Evolutionary conservation across 2,329 filamentous ascomycete genomes (phyloP).

Genomic region (Aureobasidium sp.): DNA sequence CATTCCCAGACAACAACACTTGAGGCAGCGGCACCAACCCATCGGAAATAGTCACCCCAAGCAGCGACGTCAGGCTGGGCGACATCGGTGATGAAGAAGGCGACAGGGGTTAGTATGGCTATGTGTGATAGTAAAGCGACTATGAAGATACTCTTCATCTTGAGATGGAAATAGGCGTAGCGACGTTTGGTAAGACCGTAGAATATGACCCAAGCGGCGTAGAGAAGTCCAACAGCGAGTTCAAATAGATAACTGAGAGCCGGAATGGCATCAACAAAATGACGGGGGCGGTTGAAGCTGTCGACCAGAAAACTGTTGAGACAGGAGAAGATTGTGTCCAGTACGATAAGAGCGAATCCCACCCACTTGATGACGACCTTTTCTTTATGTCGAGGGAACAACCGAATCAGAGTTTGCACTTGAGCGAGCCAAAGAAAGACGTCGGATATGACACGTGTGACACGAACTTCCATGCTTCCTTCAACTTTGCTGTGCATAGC

Average conservation of each 20-base stretch:
- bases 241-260: slow-evolving; percentile 88
- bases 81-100: slow-evolving; percentile 90
- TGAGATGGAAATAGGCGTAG: slow-evolving; percentile 81
- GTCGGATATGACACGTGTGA: slow-evolving; percentile 87
- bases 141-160: slow-evolving; percentile 82
- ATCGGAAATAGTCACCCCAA: slow-evolving; percentile 92
- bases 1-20: slow-evolving; percentile 97
- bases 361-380: slow-evolving; percentile 99
- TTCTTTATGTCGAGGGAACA: slow-evolving; percentile 93
- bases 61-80: slow-evolving; percentile 75
- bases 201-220: slow-evolving; percentile 90
- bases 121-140: slow-evolving; percentile 71
- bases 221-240: slow-evolving; percentile 74
- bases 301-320: slow-evolving; percentile 74
- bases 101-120: slow-evolving; percentile 78
- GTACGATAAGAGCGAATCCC: slow-evolving; percentile 82
- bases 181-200: slow-evolving; percentile 87
- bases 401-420: slow-evolving; percentile 87
- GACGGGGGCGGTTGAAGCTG: slow-evolving; percentile 54
- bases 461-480: slow-evolving; percentile 74
- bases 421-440: slow-evolving; percentile 97
- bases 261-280: slow-evolving; percentile 83
- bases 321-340: slow-evolving; percentile 85
- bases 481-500: slow-evolving; percentile 71
- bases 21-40: slow-evolving; percentile 87